Percentiles rank a stretch among this genome's conserved stretches.
Conservation (phyloP, 2,329 filamentous ascomycete genomes). For the Chrysoporthe puriensis region DNA sequence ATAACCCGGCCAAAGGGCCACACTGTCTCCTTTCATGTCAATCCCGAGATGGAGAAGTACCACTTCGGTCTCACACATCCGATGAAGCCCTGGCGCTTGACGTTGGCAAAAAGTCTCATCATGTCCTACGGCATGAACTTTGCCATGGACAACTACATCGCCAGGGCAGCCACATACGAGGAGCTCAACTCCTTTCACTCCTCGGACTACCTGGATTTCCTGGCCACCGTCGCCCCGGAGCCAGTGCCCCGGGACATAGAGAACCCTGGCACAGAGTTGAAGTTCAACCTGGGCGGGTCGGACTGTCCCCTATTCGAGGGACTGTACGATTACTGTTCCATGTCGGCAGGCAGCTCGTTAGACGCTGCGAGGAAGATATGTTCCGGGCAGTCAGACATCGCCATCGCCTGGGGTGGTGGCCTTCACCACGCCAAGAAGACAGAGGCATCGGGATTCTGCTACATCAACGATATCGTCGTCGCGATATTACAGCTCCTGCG, state of each 20-base stretch:
- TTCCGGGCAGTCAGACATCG: constrained; percentile 87
- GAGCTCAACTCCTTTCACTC: constrained; percentile 88
- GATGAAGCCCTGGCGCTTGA: constrained; percentile 98
- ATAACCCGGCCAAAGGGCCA: constrained; percentile 83
- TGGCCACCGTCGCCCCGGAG: constrained; percentile 71
- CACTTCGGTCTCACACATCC: constrained; percentile 97
- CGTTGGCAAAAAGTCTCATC: constrained; percentile 91
- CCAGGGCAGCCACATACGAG: constrained; percentile 82
- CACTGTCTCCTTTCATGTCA: constrained; percentile 93
- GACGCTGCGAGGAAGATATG: constrained; percentile 90
- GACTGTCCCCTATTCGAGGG: constrained; percentile 98
- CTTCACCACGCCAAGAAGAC: constrained; percentile 95
- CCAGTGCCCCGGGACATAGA: constrained; percentile 68
- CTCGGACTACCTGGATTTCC: constrained; percentile 86
- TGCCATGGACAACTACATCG: constrained; percentile 92
- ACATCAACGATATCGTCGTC: constrained; percentile 98
- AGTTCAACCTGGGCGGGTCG: constrained; percentile 85
- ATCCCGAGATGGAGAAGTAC: constrained; percentile 91
- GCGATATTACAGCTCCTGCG: constrained; percentile 87
- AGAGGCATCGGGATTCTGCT: constrained; percentile 95
- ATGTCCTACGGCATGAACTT: constrained; percentile 94
- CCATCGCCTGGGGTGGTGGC: constrained; percentile 96
- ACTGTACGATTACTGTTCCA: constrained; percentile 90
- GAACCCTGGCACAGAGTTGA: constrained; percentile 63
- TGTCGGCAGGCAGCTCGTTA: constrained; percentile 88